Conservation (phyloP, 331 rosid species). For the Acacia concinna region DNA sequence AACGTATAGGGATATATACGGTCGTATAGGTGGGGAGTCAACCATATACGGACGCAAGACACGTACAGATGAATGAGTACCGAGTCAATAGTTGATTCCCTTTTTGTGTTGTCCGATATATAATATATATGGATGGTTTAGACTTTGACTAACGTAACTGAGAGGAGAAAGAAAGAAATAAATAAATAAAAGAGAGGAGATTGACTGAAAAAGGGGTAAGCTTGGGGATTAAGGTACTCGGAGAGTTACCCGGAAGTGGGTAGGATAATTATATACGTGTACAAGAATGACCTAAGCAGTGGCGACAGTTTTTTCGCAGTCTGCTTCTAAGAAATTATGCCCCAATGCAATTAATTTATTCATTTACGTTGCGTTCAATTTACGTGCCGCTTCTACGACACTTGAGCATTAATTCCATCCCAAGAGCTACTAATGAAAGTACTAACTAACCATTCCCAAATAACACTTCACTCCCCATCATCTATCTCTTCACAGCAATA, state of each 20-base stretch:
- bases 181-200: neutral
- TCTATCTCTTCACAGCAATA: neutral
- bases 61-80: neutral
- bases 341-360: neutral
- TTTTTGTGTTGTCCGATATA: neutral
- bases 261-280: neutral
- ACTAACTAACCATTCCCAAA: neutral
- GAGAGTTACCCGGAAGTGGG: neutral
- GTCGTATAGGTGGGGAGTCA: neutral
- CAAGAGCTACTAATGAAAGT: neutral
- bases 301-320: slow-evolving; percentile 20
- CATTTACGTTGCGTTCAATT: neutral
- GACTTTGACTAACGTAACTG: neutral
- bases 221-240: slow-evolving; percentile 23
- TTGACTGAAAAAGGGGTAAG: neutral
- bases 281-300: slow-evolving; percentile 18
- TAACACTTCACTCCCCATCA: neutral
- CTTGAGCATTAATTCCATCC: neutral
- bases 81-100: neutral
- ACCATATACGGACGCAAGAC: neutral
- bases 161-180: neutral
- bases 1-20: neutral
- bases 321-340: neutral
- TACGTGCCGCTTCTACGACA: neutral
- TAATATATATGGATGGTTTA: neutral